These are phyloP conservation scores for Phanerodontia chrysosporium DNA, from an alignment of 768 basidiomycete genomes.

Conservation along the genomic window DNA sequence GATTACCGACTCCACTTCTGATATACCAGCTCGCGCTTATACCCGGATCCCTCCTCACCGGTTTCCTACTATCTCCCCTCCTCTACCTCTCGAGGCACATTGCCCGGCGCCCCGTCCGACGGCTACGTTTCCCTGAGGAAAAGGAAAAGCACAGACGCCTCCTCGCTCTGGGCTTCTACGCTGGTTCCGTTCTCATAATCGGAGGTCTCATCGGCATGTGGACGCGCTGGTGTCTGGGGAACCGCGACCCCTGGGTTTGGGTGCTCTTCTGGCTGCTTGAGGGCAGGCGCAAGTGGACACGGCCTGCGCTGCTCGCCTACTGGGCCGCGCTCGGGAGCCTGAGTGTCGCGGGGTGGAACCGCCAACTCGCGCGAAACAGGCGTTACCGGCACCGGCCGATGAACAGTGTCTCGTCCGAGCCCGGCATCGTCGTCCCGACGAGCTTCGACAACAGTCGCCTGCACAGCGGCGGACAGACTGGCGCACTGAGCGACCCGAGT, in stretches of 20 bases:
- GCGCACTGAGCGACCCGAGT: slow-evolving; percentile 25
- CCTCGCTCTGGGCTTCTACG: slow-evolving; percentile 82
- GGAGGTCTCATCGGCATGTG: slow-evolving; percentile 84
- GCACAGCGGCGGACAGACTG: slow-evolving; percentile 12
- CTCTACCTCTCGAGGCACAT: slow-evolving; percentile 89
- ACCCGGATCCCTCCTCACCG: slow-evolving; percentile 87
- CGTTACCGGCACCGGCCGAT: slow-evolving; percentile 52
- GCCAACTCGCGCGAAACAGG: slow-evolving; percentile 78
- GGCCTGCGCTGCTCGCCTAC: slow-evolving; percentile 74
- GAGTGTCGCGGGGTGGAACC: slow-evolving; percentile 92
- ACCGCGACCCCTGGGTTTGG: slow-evolving; percentile 88
- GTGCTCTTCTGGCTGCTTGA: slow-evolving; percentile 72
- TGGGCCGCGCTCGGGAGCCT: slow-evolving; percentile 79
- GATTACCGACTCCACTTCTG: slow-evolving; percentile 87
- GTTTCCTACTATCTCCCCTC: slow-evolving; percentile 90
- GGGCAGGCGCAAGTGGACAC: slow-evolving; percentile 73
- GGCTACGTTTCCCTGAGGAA: slow-evolving; percentile 78
- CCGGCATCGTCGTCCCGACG: slow-evolving; percentile 4
- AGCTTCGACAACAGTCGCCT: not conserved
- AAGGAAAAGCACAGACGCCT: slow-evolving; percentile 77
- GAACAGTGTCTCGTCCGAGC: slow-evolving; percentile 27
- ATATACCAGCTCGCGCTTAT: slow-evolving; percentile 91
- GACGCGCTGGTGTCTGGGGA: slow-evolving; percentile 82
- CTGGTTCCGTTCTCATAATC: slow-evolving; percentile 71
- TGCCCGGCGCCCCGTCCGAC: slow-evolving; percentile 78